phyloP scores from a whole-genome alignment of 345 rosid genomes.

The Mallotus nudiflorus region DNA sequence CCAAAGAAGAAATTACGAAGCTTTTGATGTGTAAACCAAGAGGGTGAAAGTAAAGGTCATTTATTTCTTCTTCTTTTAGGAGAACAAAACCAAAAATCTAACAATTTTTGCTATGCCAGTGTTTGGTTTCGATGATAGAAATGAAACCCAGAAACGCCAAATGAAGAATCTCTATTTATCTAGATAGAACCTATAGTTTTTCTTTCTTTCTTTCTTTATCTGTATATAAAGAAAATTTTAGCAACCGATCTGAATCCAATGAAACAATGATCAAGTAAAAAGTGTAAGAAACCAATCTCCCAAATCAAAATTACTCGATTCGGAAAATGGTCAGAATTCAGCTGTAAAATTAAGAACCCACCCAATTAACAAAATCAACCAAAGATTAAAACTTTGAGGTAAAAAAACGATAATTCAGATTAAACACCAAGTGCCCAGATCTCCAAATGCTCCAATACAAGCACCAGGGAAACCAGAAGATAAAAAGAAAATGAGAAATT shows the following conservation, averaged over 20 bases:
- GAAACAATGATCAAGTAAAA: slow-evolving; percentile 13
- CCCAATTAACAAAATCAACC: slow-evolving; percentile 15
- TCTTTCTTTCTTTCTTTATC: background rate
- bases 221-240: slow-evolving; percentile 1
- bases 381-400: background rate
- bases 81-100: background rate
- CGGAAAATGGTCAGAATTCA: slow-evolving; percentile 9
- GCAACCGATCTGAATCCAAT: slow-evolving; percentile 32
- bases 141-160: slow-evolving; percentile 7
- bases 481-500: slow-evolving; percentile 17
- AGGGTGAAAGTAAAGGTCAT: background rate
- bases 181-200: background rate
- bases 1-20: background rate
- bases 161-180: background rate
- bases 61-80: background rate
- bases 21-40: background rate
- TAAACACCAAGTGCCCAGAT: slow-evolving; percentile 37
- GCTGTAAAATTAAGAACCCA: slow-evolving; percentile 12
- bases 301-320: background rate
- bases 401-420: slow-evolving; percentile 11
- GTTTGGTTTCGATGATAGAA: slow-evolving; percentile 1
- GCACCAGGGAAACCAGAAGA: slow-evolving; percentile 9
- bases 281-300: background rate
- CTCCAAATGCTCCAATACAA: slow-evolving; percentile 32
- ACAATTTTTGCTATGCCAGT: background rate